A percentile compares a stretch with the other conserved stretches of the same genome.
phyloP scores from a whole-genome alignment of 2,329 filamentous ascomycete genomes.

The Pyrenochaeta sp. region DNA sequence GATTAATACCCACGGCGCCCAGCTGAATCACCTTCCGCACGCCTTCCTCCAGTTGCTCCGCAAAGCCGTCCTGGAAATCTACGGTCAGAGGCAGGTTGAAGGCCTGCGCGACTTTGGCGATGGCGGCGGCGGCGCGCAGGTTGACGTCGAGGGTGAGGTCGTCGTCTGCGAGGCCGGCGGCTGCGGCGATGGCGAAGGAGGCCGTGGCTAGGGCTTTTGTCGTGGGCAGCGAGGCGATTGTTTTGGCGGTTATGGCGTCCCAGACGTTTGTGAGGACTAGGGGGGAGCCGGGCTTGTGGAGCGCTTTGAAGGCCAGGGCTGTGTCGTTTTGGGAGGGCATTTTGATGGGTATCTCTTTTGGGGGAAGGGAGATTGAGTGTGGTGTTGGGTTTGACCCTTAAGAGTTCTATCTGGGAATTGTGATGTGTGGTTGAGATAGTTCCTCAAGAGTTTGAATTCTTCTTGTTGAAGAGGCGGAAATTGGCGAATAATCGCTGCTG shows the following conservation, averaged over 20 bases:
- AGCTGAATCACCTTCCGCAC: constrained; percentile 56
- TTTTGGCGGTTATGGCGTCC: constrained; percentile 53
- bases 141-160: constrained; percentile 61
- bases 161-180: constrained; percentile 40
- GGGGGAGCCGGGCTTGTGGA: constrained; percentile 61
- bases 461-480: no score
- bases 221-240: constrained; percentile 55
- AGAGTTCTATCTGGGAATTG: neutral
- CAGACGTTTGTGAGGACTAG: constrained; percentile 23
- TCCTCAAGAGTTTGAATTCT: no score
- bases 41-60: constrained; percentile 55
- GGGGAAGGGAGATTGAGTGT: neutral
- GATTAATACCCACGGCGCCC: constrained; percentile 65
- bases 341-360: neutral
- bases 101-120: constrained; percentile 54
- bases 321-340: constrained; percentile 4
- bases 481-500: no score
- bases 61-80: constrained; percentile 69
- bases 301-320: constrained; percentile 26
- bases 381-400: neutral
- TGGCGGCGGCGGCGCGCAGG: constrained; percentile 54
- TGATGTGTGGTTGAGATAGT: neutral
- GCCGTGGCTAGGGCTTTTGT: constrained; percentile 52
- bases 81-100: constrained; percentile 60
- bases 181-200: constrained; percentile 43